Conservation (phyloP, 495 filamentous ascomycete species). For the Aspergillus taichungensis region DNA sequence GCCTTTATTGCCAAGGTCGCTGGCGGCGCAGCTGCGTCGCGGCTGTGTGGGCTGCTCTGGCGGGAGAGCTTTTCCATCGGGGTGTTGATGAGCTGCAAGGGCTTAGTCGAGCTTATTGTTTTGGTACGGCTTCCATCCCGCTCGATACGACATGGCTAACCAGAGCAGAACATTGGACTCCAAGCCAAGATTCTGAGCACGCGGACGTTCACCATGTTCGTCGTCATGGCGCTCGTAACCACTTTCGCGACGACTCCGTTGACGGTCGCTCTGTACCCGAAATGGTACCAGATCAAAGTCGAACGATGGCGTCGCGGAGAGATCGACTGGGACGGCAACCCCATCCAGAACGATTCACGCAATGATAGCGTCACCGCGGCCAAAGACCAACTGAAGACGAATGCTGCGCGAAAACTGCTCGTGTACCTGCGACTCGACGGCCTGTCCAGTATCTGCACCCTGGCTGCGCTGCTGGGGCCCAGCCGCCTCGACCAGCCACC, state of each 20-base stretch:
- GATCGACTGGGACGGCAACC: slow-evolving; percentile 84
- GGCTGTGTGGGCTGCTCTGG: slow-evolving; percentile 74
- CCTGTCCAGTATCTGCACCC: slow-evolving; percentile 75
- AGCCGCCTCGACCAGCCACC: slow-evolving; percentile 12
- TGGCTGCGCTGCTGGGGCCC: slow-evolving; percentile 61
- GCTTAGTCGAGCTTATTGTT: slow-evolving; percentile 90
- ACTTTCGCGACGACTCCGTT: slow-evolving; percentile 88
- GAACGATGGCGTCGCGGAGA: slow-evolving; percentile 86
- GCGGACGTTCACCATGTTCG: slow-evolving; percentile 93
- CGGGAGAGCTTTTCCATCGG: slow-evolving; percentile 89
- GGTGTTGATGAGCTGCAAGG: slow-evolving; percentile 95
- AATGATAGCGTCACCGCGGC: slow-evolving; percentile 28
- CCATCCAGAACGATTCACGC: slow-evolving; percentile 31
- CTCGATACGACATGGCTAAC: slow-evolving; percentile 14
- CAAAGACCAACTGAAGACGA: slow-evolving; percentile 34
- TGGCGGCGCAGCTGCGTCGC: slow-evolving; percentile 77
- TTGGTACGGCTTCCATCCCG: slow-evolving; percentile 46
- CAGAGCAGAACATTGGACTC: slow-evolving; percentile 75
- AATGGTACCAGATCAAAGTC: slow-evolving; percentile 84
- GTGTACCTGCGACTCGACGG: slow-evolving; percentile 82
- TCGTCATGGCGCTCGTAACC: slow-evolving; percentile 93
- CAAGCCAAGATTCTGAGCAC: slow-evolving; percentile 83
- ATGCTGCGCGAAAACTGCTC: slow-evolving; percentile 40
- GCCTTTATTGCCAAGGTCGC: slow-evolving; percentile 82
- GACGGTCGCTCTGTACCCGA: slow-evolving; percentile 69